Base-by-base conservation (phyloP, 1,139 yeast genomes). In the Waltiozyma sp. region DNA sequence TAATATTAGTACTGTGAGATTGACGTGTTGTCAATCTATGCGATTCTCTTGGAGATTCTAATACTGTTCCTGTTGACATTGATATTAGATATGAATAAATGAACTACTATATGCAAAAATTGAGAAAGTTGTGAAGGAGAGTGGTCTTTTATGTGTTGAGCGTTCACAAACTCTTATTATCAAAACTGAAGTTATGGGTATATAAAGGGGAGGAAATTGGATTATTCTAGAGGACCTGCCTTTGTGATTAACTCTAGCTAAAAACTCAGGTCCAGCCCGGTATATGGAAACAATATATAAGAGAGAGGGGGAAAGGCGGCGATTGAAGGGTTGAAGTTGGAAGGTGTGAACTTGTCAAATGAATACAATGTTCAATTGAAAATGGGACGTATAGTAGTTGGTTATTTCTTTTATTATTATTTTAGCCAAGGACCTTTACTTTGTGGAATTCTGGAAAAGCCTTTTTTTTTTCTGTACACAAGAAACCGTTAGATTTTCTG, bases 231-330 rank as follows among this genome's bases (percentile, higher is more conserved):
- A 45, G 50, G 49, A 18, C 52, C 52, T 37, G 52, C 53, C 51
- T 47, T 38, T 40, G 38, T 33, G 26, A 19, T 26, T n/a, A 26
- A n/a, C 38, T 41, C 38, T 38, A n/a, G 28, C 26, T 35, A 9
- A 28, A 23, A 43, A 45, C 46, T 41, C 45, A 49, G 54, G 52
- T 39, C 54, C 53, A 49, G 54, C 54, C 54, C 50, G 50, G 45
- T 42, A 26, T 26, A 26, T 26, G 28, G 26, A 23, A 23, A 13
- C n/a, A 14, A 26, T 10, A 13, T 7, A 26, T 6, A 13, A 10
- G 10, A 4, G 28, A 10, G n/a, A 11, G 7, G 28, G n/a, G n/a
- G n/a, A 14, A 26, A 26, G 26, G 7, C 10, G 26, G 7, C 10
- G 26, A 10, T 10, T 23, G 7, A 11, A 11, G 28, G 13, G 28